Base-by-base conservation (phyloP, 2,329 filamentous ascomycete genomes). In the Colletotrichum scovillei region DNA sequence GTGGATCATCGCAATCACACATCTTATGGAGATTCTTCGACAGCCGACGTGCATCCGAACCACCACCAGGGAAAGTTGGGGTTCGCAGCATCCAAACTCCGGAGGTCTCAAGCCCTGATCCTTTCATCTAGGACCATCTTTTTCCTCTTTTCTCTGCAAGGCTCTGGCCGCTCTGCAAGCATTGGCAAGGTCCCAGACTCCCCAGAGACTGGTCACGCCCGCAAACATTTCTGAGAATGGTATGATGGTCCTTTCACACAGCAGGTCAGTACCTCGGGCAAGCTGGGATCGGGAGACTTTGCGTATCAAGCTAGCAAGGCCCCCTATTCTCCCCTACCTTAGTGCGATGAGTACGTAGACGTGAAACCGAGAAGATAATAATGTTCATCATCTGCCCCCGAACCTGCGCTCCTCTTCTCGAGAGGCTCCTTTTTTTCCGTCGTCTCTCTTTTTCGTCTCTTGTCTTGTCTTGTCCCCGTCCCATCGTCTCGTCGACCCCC, bases 91-190 rank as follows among this genome's bases (percentile, higher is more conserved):
- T 35, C 30, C n/a, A 55, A 49, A 49, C 16, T 11, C 42, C 24
- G 63, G 69, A 63, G 57, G 57, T 68, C 69, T 68, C 64, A 55
- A 73, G 60, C 70, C 60, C 67, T 70, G 67, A 70, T 73, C 67
- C 67, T 49, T 65, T 65, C 66, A 46, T 66, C 35, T 56, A 7
- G 24, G 53, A 22, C 35, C 49, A 38, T 65, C 35, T 55, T 11
- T 52, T 64, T 59, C 35, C 42, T 28, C n/a, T 5, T 12, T 63
- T 12, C 38, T 42, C 16, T 32, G 38, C 38, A 46, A 56, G 59
- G 60, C n/a, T 26, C 42, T 49, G 32, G 35, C 32, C 55, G 64
- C 28, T 60, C 67, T 58, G 14, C 24, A 49, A 49, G 42, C 19
- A n/a, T 49, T 22, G 19, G 42, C 42, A 49, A 22, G 19, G 42